Evolutionary conservation across 441 rosid genomes (phyloP), one percentile per base, ranked within the genome.

Genomic region (Syzygium syzygioides): DNA sequence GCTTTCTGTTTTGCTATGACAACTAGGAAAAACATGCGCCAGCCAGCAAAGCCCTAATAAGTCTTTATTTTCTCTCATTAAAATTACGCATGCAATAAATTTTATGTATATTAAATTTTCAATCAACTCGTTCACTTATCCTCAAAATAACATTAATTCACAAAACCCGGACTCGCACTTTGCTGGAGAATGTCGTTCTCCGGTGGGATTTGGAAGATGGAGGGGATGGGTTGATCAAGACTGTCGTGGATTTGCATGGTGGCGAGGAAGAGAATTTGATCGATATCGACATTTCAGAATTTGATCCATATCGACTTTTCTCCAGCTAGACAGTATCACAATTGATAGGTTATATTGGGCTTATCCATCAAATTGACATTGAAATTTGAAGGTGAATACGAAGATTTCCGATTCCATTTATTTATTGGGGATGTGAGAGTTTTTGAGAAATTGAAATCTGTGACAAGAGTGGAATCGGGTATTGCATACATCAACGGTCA

Each of bases 191-290:
- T 20, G 62, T 41, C 54, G 9, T 52, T 12, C 86, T 59, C 54
- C 28, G 14, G 30, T 90, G 89, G 91, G 89, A 86, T 26, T 86
- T 55, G 2, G 91, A 88, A 56, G 91, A 86, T 64, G 88, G 88
- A 88, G 89, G 88, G 66, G 91, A 90, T 7, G 88, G 87, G 86
- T 53, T 88, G 66, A 90, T 87, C 28, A 90, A 90, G 68, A 90
- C 85, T 11, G 68, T 54, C 5, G 50, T 90, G 26, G 90, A 91
- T 17, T 66, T 66, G 79, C 79, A 18, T 12, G 79, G 25, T 4
- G 0, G 79, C 45, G 2, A 66, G 45, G 79, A 66, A 9, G 79
- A 66, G 45, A 2, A 66, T 34, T 17, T 66, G 45, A 66, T 66
- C 6, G 79, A 66, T 19, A 66, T 66, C 25, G 34, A 66, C 79